A percentile compares a stretch with the other conserved stretches of the same genome.
phyloP scores from a whole-genome alignment of 2,329 filamentous ascomycete species.

The Emmonsiellopsis sp. region DNA sequence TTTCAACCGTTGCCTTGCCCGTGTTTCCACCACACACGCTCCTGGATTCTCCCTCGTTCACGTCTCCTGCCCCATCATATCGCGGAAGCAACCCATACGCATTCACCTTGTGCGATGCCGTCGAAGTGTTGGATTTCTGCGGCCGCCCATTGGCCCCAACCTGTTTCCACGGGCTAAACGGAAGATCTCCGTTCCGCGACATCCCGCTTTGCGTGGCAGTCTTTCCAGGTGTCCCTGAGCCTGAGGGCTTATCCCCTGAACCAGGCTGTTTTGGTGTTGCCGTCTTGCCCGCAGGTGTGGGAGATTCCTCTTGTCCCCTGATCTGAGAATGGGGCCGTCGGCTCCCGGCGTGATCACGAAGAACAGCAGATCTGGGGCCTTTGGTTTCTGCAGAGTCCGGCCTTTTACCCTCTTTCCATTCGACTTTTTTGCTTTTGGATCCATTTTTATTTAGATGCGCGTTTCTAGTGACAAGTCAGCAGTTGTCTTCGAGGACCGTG shows the following conservation, averaged over 20 bases:
- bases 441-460: not conserved
- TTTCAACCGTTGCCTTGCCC: not conserved
- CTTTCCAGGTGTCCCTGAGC: not conserved
- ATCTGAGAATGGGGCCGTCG: not conserved
- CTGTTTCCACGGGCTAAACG: conserved; percentile 17
- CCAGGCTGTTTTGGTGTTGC: not conserved
- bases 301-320: not conserved
- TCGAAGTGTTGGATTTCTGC: conserved; percentile 20
- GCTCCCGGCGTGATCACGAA: not conserved
- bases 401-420: not conserved
- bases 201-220: not conserved
- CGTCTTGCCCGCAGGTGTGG: not conserved
- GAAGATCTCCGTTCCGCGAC: conserved; percentile 9
- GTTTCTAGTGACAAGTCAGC: not conserved
- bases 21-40: not conserved
- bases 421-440: not conserved
- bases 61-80: conserved; percentile 22
- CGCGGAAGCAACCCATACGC: conserved; percentile 22
- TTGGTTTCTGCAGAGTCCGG: not conserved
- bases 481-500: not conserved
- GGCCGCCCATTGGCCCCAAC: conserved; percentile 13
- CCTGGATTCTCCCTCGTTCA: not conserved
- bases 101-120: conserved; percentile 22
- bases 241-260: not conserved
- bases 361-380: not conserved